Conservation (phyloP, 1,284 basidiomycete genomes). For the Ustilago curta region DNA sequence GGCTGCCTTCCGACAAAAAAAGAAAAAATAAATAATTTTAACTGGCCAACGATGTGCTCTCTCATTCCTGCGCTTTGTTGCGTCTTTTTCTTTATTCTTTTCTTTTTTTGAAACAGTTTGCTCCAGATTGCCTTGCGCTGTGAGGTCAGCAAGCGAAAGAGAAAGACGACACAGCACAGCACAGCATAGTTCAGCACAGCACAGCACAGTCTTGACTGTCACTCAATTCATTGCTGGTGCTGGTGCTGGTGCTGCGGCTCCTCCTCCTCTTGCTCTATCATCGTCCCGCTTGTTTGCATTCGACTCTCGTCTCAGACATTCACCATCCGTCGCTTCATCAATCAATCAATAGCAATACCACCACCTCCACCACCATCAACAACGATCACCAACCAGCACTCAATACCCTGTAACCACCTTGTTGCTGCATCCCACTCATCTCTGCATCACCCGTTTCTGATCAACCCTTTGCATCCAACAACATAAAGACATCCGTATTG, state of each 20-base stretch:
- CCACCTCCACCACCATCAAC: background rate
- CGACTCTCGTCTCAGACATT: background rate
- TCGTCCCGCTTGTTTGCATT: conserved; percentile 1
- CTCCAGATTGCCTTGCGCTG: conserved; percentile 6
- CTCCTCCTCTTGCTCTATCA: background rate
- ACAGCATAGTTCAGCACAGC: background rate
- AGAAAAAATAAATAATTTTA: too few relatives aligned
- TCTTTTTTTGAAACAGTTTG: background rate
- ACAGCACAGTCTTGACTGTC: too few relatives aligned
- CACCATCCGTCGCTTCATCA: too few relatives aligned
- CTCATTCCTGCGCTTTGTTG: background rate
- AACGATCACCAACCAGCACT: too few relatives aligned
- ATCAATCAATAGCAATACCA: too few relatives aligned
- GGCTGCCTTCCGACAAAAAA: background rate
- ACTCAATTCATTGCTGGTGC: too few relatives aligned
- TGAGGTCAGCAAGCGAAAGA: background rate
- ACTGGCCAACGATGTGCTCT: too few relatives aligned
- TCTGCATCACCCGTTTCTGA: background rate
- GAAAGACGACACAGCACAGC: background rate
- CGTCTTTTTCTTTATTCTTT: background rate
- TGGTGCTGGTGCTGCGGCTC: too few relatives aligned
- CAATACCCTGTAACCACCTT: background rate
- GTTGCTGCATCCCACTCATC: conserved; percentile 3
- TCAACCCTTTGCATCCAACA: background rate
- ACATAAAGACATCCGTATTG: background rate